Evolutionary conservation across 2,329 filamentous ascomycete genomes (phyloP), one percentile per base, ranked within the genome.

Genomic region (Apiospora koreana): DNA sequence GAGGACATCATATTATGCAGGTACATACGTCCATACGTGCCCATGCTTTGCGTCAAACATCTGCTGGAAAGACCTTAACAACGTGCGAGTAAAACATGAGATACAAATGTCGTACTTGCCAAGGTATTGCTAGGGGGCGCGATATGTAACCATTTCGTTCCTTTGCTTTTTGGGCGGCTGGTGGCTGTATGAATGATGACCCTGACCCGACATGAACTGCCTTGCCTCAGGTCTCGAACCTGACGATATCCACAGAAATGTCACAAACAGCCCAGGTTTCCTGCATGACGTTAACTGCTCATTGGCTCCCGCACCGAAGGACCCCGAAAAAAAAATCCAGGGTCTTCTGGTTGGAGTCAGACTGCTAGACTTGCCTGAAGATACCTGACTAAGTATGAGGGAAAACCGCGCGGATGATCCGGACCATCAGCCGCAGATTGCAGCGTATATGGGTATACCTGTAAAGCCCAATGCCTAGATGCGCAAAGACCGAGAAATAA

Each of bases 141-240:
- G 10, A 38, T 38, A n/a, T n/a, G 54, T 38, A 62, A 21, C 18
- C 3, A 38, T 62, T 23, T n/a, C 54, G 54, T 62, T 14, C 31
- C 31, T 62, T 62, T 38, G 41, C 41, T 54, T 62, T 62, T 21
- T 35, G 41, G 41, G 14, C 41, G 41, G 41, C n/a, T 25, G 25
- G 4, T 48, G 4, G 12, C 16, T 4, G 50, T 62, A 38, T 10
- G 31, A 62, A 62, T n/a, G 31, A 62, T 62, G 54, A 62, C 54
- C 54, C 54, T 62, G 54, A n/a, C 18, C 54, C 54, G 54, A 62
- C 54, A 62, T 38, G 54, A 62, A 62, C 16, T 62, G 54, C 54
- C 54, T 38, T 62, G 21, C 31, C 54, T 38, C 54, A n/a, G 54
- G 28, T 21, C 54, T 14, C 18, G 54, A 62, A 38, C 54, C 31